Evolutionary conservation across 148 eudicot genomes (phyloP).

Genomic region (Diospyros lotus): DNA sequence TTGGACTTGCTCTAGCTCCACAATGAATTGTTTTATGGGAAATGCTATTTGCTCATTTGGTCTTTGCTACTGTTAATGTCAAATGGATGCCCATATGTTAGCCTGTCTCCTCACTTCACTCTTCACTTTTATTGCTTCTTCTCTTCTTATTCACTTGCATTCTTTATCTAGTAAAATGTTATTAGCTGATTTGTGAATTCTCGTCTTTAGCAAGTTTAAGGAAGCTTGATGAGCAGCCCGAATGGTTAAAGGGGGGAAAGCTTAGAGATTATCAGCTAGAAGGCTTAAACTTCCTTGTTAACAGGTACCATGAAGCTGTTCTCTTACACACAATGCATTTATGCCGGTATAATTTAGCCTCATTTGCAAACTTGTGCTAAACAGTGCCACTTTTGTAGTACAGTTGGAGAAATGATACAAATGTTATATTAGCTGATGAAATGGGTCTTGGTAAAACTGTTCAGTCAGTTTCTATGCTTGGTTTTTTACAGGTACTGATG

Average conservation of each 20-base stretch:
- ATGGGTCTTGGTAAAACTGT: slow-evolving; percentile 99
- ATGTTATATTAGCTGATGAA: slow-evolving; percentile 99
- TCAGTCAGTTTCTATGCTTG: slow-evolving; percentile 99
- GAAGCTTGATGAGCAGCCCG: slow-evolving; percentile 98
- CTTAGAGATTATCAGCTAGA: slow-evolving; percentile 99
- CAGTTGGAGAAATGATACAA: slow-evolving; percentile 99
- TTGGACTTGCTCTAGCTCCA: background rate
- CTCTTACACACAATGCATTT: background rate
- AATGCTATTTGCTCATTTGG: background rate
- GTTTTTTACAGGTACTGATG: slow-evolving; percentile 83
- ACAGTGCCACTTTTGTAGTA: slow-evolving; percentile 14
- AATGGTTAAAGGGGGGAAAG: slow-evolving; percentile 94
- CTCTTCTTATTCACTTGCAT: background rate
- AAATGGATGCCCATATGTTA: background rate
- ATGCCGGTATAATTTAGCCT: background rate
- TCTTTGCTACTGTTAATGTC: background rate
- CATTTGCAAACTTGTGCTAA: slow-evolving; percentile 12
- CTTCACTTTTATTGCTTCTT: background rate
- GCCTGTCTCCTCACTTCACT: too few relatives aligned
- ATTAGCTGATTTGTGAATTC: background rate
- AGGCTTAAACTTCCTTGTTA: slow-evolving; percentile 94
- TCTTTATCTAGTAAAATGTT: background rate
- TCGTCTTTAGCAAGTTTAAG: slow-evolving; percentile 68
- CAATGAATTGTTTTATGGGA: background rate
- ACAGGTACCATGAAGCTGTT: slow-evolving; percentile 48